Conservation (phyloP, 345 rosid genomes). For the Melaleuca alternifolia region DNA sequence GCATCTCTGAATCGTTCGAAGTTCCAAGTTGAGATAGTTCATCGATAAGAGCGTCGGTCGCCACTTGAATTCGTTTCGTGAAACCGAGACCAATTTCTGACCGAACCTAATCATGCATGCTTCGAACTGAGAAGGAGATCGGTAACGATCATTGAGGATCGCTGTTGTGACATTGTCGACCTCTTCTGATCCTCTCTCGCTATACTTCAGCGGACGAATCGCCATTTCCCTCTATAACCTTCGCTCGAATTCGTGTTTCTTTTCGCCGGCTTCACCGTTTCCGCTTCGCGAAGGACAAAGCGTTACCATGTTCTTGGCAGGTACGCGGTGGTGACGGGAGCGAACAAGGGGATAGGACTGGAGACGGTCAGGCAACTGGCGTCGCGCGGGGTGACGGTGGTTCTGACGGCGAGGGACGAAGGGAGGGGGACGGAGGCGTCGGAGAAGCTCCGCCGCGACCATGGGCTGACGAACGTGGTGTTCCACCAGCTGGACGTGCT, state of each 20-base stretch:
- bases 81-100: neutral
- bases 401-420: slow-evolving; percentile 36
- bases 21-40: neutral
- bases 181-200: neutral
- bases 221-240: neutral
- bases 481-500: slow-evolving; percentile 48
- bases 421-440: slow-evolving; percentile 28
- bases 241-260: neutral
- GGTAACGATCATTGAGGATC: neutral
- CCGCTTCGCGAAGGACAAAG: neutral
- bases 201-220: neutral
- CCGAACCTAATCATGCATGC: neutral
- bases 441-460: slow-evolving; percentile 9
- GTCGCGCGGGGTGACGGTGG: slow-evolving; percentile 23
- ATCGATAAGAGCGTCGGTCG: neutral
- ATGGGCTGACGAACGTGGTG: slow-evolving; percentile 24
- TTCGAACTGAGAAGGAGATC: neutral
- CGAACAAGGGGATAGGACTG: slow-evolving; percentile 43
- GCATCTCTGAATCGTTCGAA: neutral
- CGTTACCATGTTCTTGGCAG: neutral
- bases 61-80: neutral
- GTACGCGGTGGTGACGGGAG: slow-evolving; percentile 37
- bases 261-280: too few species aligned
- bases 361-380: slow-evolving; percentile 41
- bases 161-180: neutral